A percentile compares a stretch with the other conserved stretches of the same genome.
These are phyloP conservation scores for Fonsecaea monophora DNA, from an alignment of 2,329 filamentous ascomycete species.

Conservation along the genomic window DNA sequence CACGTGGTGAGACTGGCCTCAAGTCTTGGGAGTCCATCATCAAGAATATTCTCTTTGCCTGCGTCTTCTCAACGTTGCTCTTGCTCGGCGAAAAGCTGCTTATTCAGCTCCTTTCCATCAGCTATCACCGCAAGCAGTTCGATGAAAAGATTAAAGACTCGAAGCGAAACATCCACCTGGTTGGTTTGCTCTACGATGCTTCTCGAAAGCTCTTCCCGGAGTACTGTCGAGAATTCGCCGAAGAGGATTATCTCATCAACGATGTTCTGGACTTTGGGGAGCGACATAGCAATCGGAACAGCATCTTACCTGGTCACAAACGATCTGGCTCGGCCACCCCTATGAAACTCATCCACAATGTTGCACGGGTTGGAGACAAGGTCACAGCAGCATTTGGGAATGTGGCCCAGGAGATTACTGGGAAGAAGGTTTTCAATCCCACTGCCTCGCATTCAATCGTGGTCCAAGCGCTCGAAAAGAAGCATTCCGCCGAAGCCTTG, in stretches of 20 bases:
- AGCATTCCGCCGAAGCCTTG: constrained; percentile 83
- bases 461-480: constrained; percentile 85
- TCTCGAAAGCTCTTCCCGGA: constrained; percentile 87
- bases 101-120: constrained; percentile 71
- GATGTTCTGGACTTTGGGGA: constrained; percentile 77
- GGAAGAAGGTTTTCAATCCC: constrained; percentile 92
- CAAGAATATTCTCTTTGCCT: constrained; percentile 65
- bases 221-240: constrained; percentile 86
- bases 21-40: constrained; percentile 62
- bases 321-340: constrained; percentile 73
- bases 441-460: constrained; percentile 90
- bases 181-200: constrained; percentile 87
- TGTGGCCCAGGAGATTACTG: constrained; percentile 91
- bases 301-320: constrained; percentile 51
- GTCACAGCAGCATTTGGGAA: constrained; percentile 92
- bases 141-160: constrained; percentile 80
- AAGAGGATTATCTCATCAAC: constrained; percentile 91
- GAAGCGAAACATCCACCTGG: constrained; percentile 81
- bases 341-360: constrained; percentile 75
- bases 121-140: constrained; percentile 72
- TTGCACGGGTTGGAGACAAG: constrained; percentile 87
- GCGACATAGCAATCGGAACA: constrained; percentile 57
- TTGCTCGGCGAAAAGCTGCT: constrained; percentile 65
- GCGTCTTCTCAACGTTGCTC: constrained; percentile 63
- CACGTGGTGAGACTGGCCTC: constrained; percentile 43